Evolutionary conservation across 805 yeast genomes (phyloP), one percentile per base, ranked within the genome.

Genomic region (Cyberlindnera euphorbiiphila): DNA sequence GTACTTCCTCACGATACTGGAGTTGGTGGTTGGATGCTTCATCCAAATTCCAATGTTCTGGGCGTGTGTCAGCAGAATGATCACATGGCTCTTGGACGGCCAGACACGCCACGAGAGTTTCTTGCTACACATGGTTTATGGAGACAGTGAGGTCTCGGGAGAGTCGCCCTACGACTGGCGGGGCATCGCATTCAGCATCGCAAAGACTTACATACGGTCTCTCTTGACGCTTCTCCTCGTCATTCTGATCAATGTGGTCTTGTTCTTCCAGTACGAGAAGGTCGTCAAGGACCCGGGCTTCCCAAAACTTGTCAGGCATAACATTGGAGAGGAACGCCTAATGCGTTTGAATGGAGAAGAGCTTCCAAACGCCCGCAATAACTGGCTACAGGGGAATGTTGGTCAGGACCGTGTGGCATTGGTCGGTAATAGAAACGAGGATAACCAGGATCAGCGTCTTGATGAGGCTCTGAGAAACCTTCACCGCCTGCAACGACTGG

Each of bases 261-360:
- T 77, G 6, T 73, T 75, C 51, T 64, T 78, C 16, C 78, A 73
- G 43, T 83, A 81, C 53, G 88, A 82, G 48, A 78, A 83, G 76
- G 81, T 83, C 12, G 74, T 76, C 2, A 64, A 78, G 37, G 94
- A 84, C 55, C 77, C 78, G 32, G 87, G 86, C 0, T 81, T 80
- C 55, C 58, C 65, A 20, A 77, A 75, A 51, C 67, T 81, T 54
- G 62, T 83, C 13, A 56, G 69, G 36, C 74, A 68, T 45, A 73
- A 71, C 41, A 73, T 84, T 31, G 93, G 93, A 3, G 69, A 36
- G 4, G 35, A 34, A 12, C 39, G 35, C n/a, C 10, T 16, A 4
- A 30, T 20, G 13, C 29, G 29, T 17, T 20, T 18, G 14, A 30
- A 30, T 18, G 33, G 23, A n/a, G 19, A 10, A 14, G 19, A 21